These are phyloP conservation scores for Nannochloris sp. DNA, from an alignment of 139 green algal species.

Conservation along the genomic window DNA sequence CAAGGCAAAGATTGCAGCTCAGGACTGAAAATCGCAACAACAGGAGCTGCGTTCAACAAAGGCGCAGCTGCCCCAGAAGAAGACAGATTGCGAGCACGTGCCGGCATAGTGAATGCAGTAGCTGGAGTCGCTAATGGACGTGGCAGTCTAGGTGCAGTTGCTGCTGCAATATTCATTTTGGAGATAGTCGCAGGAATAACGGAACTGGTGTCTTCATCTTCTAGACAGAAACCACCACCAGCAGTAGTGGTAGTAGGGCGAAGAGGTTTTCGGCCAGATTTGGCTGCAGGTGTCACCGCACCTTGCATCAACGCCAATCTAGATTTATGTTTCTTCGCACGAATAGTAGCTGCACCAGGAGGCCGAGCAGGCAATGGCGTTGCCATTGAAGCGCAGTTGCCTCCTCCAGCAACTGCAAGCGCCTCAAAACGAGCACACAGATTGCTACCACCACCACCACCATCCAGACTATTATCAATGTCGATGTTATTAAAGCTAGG, in stretches of 20 bases:
- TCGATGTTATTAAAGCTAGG: no score
- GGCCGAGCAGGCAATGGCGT: background rate
- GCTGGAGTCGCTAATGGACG: background rate
- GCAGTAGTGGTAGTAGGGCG: background rate
- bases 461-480: background rate
- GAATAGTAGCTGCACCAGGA: background rate
- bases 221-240: no score
- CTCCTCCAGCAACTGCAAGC: background rate
- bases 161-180: no score
- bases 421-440: conserved; percentile 16
- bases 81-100: background rate
- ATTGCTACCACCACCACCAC: no score
- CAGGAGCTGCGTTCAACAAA: conserved; percentile 4
- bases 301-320: conserved; percentile 31
- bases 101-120: conserved; percentile 4
- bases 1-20: conserved; percentile 63
- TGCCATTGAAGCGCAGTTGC: background rate
- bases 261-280: background rate
- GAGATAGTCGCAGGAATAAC: no score
- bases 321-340: conserved; percentile 8
- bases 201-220: no score
- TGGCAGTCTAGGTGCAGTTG: background rate
- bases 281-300: conserved; percentile 13
- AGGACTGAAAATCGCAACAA: conserved; percentile 53
- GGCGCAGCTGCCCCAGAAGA: background rate